A percentile compares a stretch with the other conserved stretches of the same genome.
Conservation (phyloP, 208 protist genomes). For the Leishmania amazonensis region DNA sequence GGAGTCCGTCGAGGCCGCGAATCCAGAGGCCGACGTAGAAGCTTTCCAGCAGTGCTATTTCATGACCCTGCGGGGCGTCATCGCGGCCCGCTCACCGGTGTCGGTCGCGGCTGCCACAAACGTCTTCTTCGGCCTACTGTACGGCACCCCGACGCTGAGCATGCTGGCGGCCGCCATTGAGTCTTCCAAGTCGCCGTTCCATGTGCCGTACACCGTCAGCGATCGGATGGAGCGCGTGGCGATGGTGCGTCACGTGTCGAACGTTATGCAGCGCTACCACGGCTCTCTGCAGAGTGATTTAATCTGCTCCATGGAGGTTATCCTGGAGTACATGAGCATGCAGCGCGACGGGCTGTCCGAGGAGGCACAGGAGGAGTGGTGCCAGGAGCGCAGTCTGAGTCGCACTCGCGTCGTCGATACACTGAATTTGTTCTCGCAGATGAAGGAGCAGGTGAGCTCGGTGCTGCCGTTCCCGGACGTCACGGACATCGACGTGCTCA, state of each 20-base stretch:
- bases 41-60: slow-evolving; percentile 47
- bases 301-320: slow-evolving; percentile 52
- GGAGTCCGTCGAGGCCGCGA: slow-evolving; percentile 1
- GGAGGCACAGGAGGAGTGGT: slow-evolving; percentile 78
- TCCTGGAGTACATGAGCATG: slow-evolving; percentile 82
- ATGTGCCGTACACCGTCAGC: slow-evolving; percentile 63
- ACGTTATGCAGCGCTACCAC: slow-evolving; percentile 57
- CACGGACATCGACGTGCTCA: slow-evolving; percentile 62
- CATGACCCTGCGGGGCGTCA: slow-evolving; percentile 67
- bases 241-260: slow-evolving; percentile 34
- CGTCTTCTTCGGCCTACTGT: slow-evolving; percentile 78
- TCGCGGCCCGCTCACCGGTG: slow-evolving; percentile 65
- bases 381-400: slow-evolving; percentile 62
- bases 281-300: slow-evolving; percentile 65
- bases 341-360: slow-evolving; percentile 76
- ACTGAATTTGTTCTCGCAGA: slow-evolving; percentile 64
- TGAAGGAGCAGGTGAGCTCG: slow-evolving; percentile 69
- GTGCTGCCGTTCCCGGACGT: slow-evolving; percentile 69
- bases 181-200: slow-evolving; percentile 67
- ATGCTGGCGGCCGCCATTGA: slow-evolving; percentile 71
- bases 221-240: slow-evolving; percentile 36
- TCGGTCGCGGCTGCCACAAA: slow-evolving; percentile 56
- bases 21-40: slow-evolving; percentile 10
- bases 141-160: slow-evolving; percentile 63
- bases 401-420: slow-evolving; percentile 65